Base-by-base conservation (phyloP, 2,329 filamentous ascomycete species). In the Aureobasidium melanogenum region DNA sequence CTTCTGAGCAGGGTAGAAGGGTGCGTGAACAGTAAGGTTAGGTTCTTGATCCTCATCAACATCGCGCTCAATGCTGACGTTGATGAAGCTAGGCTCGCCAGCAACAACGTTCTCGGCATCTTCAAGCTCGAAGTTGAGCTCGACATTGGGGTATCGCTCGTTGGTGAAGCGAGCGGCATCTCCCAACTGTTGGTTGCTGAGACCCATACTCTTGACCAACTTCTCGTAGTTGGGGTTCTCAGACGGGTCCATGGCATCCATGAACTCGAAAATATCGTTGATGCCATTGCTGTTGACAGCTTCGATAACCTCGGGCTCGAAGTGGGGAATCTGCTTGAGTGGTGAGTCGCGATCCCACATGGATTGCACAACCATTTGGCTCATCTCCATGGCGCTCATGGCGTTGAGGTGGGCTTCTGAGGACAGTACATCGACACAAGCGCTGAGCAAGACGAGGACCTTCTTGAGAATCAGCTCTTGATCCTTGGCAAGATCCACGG, bases 341-440 rank as follows among this genome's bases (percentile, higher is more conserved):
- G 94, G 92, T 69, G 89, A 95, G 74, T 99, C 94, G 62, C 92
- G 88, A 76, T 99, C 93, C 94, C 94, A 99, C 90, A 97, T 96
- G 54, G 88, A 92, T 76, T 99, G 94, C 3, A 99, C 92, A 58
- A 95, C 90, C 94, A 99, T 99, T 72, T 99, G 94, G 14, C 90
- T 96, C 84, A 99, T 91, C 74, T 99, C 94, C 93, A 99, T 99
- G 30, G 94, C 94, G 69, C 88, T 92, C 87, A 97, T 96, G 63
- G 94, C 93, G 71, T 99, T 99, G 64, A 99, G 82, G 69, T 97
- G 91, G 15, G 93, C 94, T 69, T 99, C 92, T 0, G 92, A 97
- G 10, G 91, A 96, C 38, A 99, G 82, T 17, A 99, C 91, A 72
- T 99, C 94, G 24, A 97, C 94, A 69, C 88, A 90, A 24, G 94